Evolutionary conservation across 805 yeast species (phyloP), one percentile per base, ranked within the genome.

Genomic region (Helenozyma baotianmanensis): DNA sequence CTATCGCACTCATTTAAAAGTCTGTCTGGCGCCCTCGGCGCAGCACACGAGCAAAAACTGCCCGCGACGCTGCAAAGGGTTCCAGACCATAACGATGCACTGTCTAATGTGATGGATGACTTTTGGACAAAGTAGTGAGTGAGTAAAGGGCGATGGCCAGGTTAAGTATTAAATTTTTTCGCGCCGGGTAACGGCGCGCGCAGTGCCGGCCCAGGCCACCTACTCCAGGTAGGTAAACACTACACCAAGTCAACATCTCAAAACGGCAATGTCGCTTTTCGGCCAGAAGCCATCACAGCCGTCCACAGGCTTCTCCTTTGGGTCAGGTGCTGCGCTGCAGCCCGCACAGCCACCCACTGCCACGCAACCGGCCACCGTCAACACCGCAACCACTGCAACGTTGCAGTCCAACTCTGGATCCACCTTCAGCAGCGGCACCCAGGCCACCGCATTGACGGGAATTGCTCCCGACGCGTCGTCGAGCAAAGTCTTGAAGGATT

Each of bases 91-190:
- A 54, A 36, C 47, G 55, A 52, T 62, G 82, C 76, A 77, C 83
- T 77, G 83, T 77, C 83, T 76, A 59, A 53, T 59, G 78, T 68
- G 78, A 73, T 66, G 81, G 82, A 72, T 63, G 55, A 68, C 67
- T 71, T 74, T 75, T 72, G 80, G 80, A 77, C 80, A 76, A 75
- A 76, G 80, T 74, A 56, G 57, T 54, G 42, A 44, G 53, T 43
- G 46, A 50, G 51, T 46, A 43, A 29, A 19, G 25, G 26, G 16
- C 25, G 11, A n/a, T 18, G 22, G 14, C 27, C 27, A 27, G 10
- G 13, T 36, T 36, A 37, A 23, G 29, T 36, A 33, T 35, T 38
- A 23, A 16, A 12, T 14, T 19, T 12, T 14, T 22, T 23, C 22
- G 40, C 16, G 40, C 40, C 47, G 48, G 48, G 48, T 43, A 44